A percentile compares a stretch with the other conserved stretches of the same genome.
Conservation (phyloP, 129 eudicot genomes). For the Centella asiatica region DNA sequence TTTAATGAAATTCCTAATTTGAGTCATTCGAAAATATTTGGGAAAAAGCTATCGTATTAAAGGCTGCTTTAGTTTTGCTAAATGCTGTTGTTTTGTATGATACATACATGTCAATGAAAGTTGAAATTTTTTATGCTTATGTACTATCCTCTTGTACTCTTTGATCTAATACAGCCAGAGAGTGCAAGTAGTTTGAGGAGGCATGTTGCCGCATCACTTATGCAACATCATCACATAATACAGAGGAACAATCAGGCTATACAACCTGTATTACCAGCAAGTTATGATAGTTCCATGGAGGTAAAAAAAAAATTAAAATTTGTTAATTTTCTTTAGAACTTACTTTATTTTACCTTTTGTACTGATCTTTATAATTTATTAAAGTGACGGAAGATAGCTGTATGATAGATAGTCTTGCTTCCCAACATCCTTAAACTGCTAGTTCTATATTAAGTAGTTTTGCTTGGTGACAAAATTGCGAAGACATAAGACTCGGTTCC, state of each 20-base stretch:
- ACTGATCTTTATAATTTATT: neutral
- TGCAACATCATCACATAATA: constrained; percentile 72
- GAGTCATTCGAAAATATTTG: neutral
- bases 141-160: constrained; percentile 1
- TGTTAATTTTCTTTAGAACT: neutral
- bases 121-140: neutral
- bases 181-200: constrained; percentile 84
- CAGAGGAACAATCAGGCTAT: constrained; percentile 49
- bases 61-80: neutral
- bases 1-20: too few relatives aligned
- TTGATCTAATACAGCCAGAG: constrained; percentile 44
- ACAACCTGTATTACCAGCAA: constrained; percentile 81
- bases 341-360: neutral
- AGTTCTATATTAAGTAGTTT: too few relatives aligned
- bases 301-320: constrained; percentile 22
- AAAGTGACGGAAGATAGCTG: neutral
- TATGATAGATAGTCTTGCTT: too few relatives aligned
- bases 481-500: neutral
- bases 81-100: neutral
- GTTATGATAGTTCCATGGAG: constrained; percentile 96
- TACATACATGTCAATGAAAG: neutral
- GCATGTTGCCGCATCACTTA: constrained; percentile 73
- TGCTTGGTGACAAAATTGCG: too few relatives aligned
- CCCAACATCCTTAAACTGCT: too few relatives aligned
- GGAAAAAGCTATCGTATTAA: neutral